Percentiles rank a stretch among this genome's conserved stretches.
Conservation (phyloP, 1,284 basidiomycete genomes). For the Trichosporon inkin region DNA sequence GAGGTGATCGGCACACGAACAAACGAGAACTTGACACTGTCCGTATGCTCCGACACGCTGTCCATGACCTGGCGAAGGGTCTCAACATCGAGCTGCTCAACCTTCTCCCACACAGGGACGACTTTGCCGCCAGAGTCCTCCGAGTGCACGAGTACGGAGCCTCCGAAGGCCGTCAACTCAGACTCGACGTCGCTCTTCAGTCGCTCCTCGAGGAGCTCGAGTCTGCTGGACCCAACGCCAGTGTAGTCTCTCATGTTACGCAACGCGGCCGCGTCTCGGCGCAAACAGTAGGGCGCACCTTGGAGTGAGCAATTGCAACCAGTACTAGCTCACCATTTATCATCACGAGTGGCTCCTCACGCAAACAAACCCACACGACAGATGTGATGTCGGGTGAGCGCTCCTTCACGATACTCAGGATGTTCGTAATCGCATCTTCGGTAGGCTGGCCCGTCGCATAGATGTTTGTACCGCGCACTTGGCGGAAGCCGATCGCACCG, state of each 20-base stretch:
- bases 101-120: constrained; percentile 93
- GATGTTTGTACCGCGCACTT: constrained; percentile 74
- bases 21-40: constrained; percentile 65
- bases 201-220: constrained; percentile 87
- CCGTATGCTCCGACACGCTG: constrained; percentile 51
- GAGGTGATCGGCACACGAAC: constrained; percentile 84
- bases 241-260: constrained; percentile 87
- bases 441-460: constrained; percentile 88
- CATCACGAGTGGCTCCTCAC: constrained; percentile 85
- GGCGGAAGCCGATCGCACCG: constrained; percentile 92
- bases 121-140: constrained; percentile 85
- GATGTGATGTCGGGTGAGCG: constrained; percentile 61
- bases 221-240: constrained; percentile 79
- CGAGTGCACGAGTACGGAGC: constrained; percentile 78
- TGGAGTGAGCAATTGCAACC: not conserved
- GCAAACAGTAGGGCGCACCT: constrained; percentile 49
- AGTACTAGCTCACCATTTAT: constrained; percentile 59
- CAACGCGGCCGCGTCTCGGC: constrained; percentile 72
- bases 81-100: constrained; percentile 67
- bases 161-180: constrained; percentile 78
- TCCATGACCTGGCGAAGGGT: constrained; percentile 90
- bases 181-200: constrained; percentile 82
- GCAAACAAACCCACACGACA: constrained; percentile 86
- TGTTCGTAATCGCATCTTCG: constrained; percentile 79
- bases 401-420: constrained; percentile 65